phyloP scores from a whole-genome alignment of 2,329 filamentous ascomycete genomes.

The Colletotrichum siamense region DNA sequence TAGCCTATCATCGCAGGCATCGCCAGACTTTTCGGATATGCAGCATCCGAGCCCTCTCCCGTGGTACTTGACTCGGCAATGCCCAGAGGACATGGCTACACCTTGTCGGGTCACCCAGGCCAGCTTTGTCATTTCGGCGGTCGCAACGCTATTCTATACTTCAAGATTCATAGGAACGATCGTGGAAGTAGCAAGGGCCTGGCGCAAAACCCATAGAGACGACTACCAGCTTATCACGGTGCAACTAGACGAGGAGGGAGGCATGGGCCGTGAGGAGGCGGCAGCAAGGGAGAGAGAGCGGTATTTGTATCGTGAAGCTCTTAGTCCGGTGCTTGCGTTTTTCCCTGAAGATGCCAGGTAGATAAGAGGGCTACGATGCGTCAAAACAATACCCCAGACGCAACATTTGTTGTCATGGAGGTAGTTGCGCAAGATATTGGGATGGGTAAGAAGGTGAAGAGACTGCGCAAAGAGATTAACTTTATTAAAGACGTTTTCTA shows the following conservation, averaged over 20 bases:
- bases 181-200: background rate
- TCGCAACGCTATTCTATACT: background rate
- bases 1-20: conserved; percentile 26
- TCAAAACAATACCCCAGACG: background rate
- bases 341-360: background rate
- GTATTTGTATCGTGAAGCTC: background rate
- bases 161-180: background rate
- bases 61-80: conserved; percentile 32
- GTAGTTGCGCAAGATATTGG: too few species aligned
- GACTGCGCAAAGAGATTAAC: too few species aligned
- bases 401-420: background rate
- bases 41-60: conserved; percentile 29
- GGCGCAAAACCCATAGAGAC: background rate
- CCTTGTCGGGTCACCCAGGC: background rate
- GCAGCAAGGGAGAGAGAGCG: background rate
- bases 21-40: conserved; percentile 29
- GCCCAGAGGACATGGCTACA: background rate
- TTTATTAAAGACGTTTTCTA: too few species aligned
- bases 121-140: background rate
- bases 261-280: background rate
- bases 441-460: too few species aligned
- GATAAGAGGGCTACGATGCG: accelerated
- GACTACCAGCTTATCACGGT: background rate
- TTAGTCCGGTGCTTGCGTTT: conserved; percentile 13
- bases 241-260: background rate